These are phyloP conservation scores for Paecilomyces sp. DNA, from an alignment of 2,329 filamentous ascomycete species.

Conservation along the genomic window DNA sequence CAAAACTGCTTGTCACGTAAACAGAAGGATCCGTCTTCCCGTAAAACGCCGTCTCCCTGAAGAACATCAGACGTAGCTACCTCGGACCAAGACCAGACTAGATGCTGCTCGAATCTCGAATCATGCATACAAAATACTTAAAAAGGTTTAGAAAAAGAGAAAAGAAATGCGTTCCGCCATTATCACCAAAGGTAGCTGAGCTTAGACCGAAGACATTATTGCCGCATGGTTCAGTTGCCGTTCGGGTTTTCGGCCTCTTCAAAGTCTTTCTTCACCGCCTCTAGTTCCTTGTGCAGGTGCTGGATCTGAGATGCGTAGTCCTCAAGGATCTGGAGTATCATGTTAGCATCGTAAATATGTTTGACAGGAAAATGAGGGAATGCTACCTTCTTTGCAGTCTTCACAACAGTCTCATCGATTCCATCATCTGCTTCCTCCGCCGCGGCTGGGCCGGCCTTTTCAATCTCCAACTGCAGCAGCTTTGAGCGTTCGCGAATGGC, in stretches of 20 bases:
- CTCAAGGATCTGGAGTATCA: slow-evolving; percentile 37
- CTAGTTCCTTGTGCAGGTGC: slow-evolving; percentile 56
- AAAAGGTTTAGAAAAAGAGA: neutral
- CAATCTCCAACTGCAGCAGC: slow-evolving; percentile 53
- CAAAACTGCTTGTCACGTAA: neutral
- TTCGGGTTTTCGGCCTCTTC: slow-evolving; percentile 44
- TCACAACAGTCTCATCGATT: slow-evolving; percentile 53
- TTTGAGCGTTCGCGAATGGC: slow-evolving; percentile 53
- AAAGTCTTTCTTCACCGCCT: slow-evolving; percentile 52
- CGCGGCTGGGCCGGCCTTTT: slow-evolving; percentile 42
- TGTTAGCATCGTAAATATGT: slow-evolving; percentile 5
- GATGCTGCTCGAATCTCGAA: neutral
- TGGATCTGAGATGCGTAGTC: slow-evolving; percentile 45
- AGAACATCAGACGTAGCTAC: neutral
- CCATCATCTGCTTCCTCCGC: slow-evolving; percentile 35
- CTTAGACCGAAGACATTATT: slow-evolving; percentile 8
- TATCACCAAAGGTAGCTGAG: neutral
- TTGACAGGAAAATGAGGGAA: neutral
- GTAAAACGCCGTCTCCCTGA: neutral
- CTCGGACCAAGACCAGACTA: neutral
- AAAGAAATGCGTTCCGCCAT: neutral
- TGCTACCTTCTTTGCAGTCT: slow-evolving; percentile 54
- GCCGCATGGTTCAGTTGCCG: slow-evolving; percentile 7
- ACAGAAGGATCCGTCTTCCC: neutral
- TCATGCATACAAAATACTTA: neutral